These are phyloP conservation scores for Fusarium algeriense DNA, from an alignment of 2,329 filamentous ascomycete genomes.

Conservation along the genomic window DNA sequence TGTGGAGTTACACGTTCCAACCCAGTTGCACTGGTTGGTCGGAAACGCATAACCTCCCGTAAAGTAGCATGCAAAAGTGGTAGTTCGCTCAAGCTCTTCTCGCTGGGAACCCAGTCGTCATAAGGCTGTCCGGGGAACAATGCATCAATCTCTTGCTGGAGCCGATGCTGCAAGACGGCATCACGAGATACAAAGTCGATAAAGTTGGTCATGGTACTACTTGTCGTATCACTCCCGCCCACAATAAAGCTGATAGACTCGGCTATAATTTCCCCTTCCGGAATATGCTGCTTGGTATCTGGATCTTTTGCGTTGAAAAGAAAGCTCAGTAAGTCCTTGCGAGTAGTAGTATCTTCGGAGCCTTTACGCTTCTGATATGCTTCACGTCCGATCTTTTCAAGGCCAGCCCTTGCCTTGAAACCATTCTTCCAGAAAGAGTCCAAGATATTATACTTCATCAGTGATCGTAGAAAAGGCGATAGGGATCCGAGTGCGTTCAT, in stretches of 20 bases:
- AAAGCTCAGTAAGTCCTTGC: not conserved
- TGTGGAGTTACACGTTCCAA: not conserved
- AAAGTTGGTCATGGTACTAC: not conserved
- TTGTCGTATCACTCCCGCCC: not conserved
- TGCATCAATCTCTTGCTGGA: not conserved
- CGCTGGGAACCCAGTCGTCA: not conserved
- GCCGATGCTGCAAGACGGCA: not conserved
- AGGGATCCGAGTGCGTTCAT: not conserved
- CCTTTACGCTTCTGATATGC: not conserved
- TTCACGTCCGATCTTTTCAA: not conserved
- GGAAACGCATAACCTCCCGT: not conserved
- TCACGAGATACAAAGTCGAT: not conserved
- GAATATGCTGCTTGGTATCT: not conserved
- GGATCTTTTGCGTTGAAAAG: not conserved
- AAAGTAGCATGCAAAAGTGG: no score
- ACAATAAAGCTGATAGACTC: not conserved
- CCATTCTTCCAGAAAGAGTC: not conserved
- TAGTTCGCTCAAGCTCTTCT: no score
- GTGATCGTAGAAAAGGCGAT: not conserved
- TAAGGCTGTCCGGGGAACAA: not conserved
- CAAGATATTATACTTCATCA: not conserved
- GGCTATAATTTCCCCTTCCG: not conserved
- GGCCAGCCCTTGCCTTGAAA: not conserved
- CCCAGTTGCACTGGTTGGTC: not conserved
- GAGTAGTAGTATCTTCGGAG: not conserved